Conservation (phyloP, 352 stramenopile species). For the Phytophthora capsici region DNA sequence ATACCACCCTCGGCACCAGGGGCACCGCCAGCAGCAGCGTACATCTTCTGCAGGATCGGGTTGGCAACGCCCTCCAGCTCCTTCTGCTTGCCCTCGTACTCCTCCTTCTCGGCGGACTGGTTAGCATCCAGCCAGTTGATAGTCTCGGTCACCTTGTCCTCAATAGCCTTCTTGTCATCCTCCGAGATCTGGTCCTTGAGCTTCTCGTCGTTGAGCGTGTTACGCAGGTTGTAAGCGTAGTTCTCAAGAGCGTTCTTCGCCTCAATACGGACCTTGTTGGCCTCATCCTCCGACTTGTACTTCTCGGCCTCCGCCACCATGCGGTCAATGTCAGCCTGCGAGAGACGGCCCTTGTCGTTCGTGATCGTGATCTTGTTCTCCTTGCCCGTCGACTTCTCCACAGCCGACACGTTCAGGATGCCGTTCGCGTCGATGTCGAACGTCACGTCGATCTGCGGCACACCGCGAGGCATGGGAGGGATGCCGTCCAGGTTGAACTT, state of each 20-base stretch:
- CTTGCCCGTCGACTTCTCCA: constrained; percentile 96
- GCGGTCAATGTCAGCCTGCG: constrained; percentile 97
- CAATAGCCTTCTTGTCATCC: constrained; percentile 83
- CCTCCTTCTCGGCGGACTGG: constrained; percentile 74
- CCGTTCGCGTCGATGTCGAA: constrained; percentile 92
- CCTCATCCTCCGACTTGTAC: constrained; percentile 97
- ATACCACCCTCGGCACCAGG: constrained; percentile 48
- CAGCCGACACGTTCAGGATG: constrained; percentile 95
- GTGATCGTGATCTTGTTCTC: constrained; percentile 98
- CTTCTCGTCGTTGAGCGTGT: constrained; percentile 94
- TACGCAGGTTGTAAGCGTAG: constrained; percentile 95
- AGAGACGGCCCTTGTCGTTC: constrained; percentile 97
- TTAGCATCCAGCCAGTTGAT: constrained; percentile 98
- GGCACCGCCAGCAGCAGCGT: constrained; percentile 66
- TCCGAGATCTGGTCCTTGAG: constrained; percentile 93
- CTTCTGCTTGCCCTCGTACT: constrained; percentile 91
- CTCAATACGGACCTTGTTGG: constrained; percentile 96
- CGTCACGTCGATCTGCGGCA: constrained; percentile 90
- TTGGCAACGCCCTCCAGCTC: constrained; percentile 88
- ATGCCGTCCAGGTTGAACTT: constrained; percentile 91
- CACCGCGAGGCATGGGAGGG: constrained; percentile 88
- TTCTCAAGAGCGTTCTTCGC: constrained; percentile 96
- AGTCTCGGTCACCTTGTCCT: constrained; percentile 95
- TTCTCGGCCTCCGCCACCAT: constrained; percentile 98
- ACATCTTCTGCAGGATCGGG: constrained; percentile 86